Base-by-base conservation (phyloP, 495 filamentous ascomycete species). In the Aspergillus heteromorphus region DNA sequence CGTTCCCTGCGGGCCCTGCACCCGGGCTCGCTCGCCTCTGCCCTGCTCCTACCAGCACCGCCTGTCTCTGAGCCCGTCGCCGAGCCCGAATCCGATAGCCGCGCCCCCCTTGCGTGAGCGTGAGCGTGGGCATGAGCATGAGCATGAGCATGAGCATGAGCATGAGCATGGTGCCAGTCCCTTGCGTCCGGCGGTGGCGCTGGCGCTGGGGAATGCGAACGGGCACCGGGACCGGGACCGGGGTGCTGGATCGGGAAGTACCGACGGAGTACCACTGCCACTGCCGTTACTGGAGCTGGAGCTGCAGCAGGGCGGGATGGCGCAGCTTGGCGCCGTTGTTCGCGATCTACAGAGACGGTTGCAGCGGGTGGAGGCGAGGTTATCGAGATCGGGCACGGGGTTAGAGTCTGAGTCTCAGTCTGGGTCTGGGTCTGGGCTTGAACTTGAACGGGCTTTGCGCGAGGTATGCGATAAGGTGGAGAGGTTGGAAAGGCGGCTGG, bases 1-100 rank as follows among this genome's bases (percentile, higher is more conserved):
- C 11, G 21, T 51, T 6, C 75, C 74, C 4, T 79, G 75, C 57
- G 57, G 60, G 34, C 59, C 69, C 48, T 74, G 69, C 48, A 60
- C 52, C 34, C 71, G 71, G n/a, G 65, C 71, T 10, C 67, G 65
- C 43, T 59, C 48, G 31, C 61, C 63, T 13, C 48, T 62, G 19
- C 16, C 47, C 45, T 69, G 66, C 45, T 65, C 60, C 1, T 64
- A 64, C 36, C 58, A 58, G 30, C 47, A 50, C 43, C n/a, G n/a
- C n/a, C n/a, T n/a, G n/a, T n/a, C n/a, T 34, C 13, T 6, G 11
- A 21, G n/a, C 16, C 34, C 17, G 4, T 45, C 55, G 3, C 51
- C 55, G 17, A 48, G n/a, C 31, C 52, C 43, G 21, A 23, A 19
- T 17, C 21, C 47, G 30, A 17, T 31, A 30, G 11, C 38, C 4